Evolutionary conservation across 2,329 filamentous ascomycete species (phyloP).

Genomic region (Ustulina deusta): DNA sequence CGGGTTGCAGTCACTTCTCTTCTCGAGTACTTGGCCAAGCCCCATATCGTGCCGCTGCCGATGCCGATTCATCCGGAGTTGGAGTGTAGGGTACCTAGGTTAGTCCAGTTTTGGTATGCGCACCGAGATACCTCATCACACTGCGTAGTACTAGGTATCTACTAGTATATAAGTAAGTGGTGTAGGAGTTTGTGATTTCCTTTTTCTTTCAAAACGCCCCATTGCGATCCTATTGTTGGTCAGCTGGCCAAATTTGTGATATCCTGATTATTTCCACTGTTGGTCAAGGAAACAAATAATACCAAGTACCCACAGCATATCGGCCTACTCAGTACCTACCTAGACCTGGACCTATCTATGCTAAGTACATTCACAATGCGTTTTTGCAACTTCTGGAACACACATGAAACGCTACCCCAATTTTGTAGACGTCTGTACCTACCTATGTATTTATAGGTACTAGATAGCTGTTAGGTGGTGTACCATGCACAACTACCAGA

Average conservation of each 20-base stretch:
- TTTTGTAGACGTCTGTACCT: neutral
- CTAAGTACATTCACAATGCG: neutral
- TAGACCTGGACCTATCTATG: neutral
- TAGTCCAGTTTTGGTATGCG: too few species aligned
- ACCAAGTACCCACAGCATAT: neutral
- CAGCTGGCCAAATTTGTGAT: too few species aligned
- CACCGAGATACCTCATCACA: too few species aligned
- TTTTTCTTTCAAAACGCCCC: too few species aligned
- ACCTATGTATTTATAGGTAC: neutral
- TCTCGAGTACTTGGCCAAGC: too few species aligned
- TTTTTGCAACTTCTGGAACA: constrained; percentile 18
- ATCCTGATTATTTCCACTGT: too few species aligned
- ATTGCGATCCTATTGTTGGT: too few species aligned
- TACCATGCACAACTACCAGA: neutral
- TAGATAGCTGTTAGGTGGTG: neutral
- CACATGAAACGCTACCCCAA: constrained; percentile 17
- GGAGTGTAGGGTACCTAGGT: neutral
- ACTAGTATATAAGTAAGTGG: too few species aligned
- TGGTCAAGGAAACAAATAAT: too few species aligned
- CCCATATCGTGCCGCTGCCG: neutral
- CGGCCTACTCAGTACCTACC: neutral
- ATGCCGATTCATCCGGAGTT: constrained; percentile 35
- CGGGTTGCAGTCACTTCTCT: too few species aligned
- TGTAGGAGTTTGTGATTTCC: neutral
- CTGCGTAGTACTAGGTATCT: too few species aligned